Evolutionary conservation across 176 grass and related monocot genomes (phyloP).

Genomic region (Oryza meyeriana): DNA sequence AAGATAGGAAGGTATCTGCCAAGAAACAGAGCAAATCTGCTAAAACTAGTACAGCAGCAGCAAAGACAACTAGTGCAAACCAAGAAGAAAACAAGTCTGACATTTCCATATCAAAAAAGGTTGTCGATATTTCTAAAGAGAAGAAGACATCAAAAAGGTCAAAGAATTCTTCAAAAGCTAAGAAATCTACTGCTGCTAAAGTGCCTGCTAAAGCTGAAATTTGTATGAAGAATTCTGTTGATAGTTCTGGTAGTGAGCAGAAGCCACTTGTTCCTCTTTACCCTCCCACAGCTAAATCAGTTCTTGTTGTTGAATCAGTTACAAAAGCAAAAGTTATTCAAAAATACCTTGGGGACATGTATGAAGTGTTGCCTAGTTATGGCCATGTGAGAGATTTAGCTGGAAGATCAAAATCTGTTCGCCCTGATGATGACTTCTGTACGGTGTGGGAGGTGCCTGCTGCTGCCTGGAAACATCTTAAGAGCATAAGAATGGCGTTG

Average conservation of each 20-base stretch:
- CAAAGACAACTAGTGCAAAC: constrained; percentile 4
- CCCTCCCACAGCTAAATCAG: constrained; percentile 75
- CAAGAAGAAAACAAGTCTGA: constrained; percentile 33
- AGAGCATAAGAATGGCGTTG: constrained; percentile 79
- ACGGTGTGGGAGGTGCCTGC: constrained; percentile 98
- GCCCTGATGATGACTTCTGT: constrained; percentile 94
- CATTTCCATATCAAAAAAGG: constrained; percentile 31
- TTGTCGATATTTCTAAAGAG: constrained; percentile 32
- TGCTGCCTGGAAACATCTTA: constrained; percentile 96
- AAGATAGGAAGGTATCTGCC: constrained; percentile 27
- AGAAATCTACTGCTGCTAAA: constrained; percentile 39
- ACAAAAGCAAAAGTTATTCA: constrained; percentile 97
- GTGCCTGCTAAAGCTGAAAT: not conserved
- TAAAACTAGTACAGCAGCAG: constrained; percentile 51
- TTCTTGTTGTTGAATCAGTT: constrained; percentile 88
- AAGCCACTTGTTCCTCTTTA: constrained; percentile 64
- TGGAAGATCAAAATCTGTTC: constrained; percentile 83
- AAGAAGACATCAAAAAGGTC: constrained; percentile 35
- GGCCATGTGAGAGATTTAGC: constrained; percentile 97
- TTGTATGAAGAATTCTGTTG: constrained; percentile 19
- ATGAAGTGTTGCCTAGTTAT: constrained; percentile 90
- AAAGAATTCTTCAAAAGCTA: constrained; percentile 51
- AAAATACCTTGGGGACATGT: constrained; percentile 89
- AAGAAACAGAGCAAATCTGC: constrained; percentile 40
- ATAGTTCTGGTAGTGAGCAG: constrained; percentile 29